Base-by-base conservation (phyloP, 129 eudicot genomes). In the Lactuca saligna region DNA sequence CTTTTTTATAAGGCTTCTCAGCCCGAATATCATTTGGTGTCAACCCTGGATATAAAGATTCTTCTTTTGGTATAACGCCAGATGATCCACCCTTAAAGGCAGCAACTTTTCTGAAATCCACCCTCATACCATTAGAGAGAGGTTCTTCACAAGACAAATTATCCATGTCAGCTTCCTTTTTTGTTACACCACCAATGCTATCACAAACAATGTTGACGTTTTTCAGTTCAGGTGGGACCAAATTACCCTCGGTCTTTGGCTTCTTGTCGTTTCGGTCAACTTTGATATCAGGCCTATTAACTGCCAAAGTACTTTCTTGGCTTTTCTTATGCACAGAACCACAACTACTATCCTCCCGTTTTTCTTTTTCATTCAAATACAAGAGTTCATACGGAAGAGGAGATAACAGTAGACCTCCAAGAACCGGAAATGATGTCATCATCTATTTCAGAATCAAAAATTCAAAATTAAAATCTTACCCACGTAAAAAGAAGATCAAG, bases 371-470 rank as follows among this genome's bases (percentile, higher is more conserved):
- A 31, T 65, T 66, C 72, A 87, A 81, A 57, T 20, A 51, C 56
- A 80, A 70, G 38, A 87, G 54, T 67, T 80, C 84, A 34, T 85
- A 68, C 0, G 88, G 79, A 34, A 94, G 94, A 35, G 99, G 99
- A 66, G 99, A 89, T 64, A 93, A 73, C 61, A 90, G 72, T 51
- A 54, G 73, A 54, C 79, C 79, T 44, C 87, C 90, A 50, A 25
- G 61, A 46, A 83, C 71, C 2, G 92, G 90, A 76, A 62, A 81
- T 17, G 97, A 85, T 53, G 99, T 94, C 99, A 94, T 90, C 48
- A 90, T 83, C 99, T 94, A 86, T 75, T 63, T 55, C 54, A 75
- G 32, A 48, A 62, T 60, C 55, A 61, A 38, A 29, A 57, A 3
- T 12, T 42, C 13, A 38, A 42, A 54, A 12, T 38, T 10, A 8